Evolutionary conservation across 768 basidiomycete species (phyloP), one percentile per base, ranked within the genome.

Genomic region (Suillus hirtellus): DNA sequence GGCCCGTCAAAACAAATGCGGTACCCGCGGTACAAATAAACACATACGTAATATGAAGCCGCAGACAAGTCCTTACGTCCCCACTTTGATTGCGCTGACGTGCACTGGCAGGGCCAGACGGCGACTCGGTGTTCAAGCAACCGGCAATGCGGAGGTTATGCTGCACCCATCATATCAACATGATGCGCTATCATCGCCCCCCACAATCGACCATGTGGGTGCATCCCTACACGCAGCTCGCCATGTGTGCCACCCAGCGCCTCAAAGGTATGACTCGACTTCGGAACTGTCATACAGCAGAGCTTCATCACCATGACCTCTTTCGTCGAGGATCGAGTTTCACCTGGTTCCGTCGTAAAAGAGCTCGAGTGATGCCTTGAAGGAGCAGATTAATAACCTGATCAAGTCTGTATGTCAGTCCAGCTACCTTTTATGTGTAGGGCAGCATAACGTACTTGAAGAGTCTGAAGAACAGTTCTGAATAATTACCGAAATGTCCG

Each of bases 161-260:
- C 55, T 10, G 38, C 38, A 38, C 24, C 56, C 38, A 58, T 56
- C 55, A 58, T 17, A 27, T 40, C 38, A 40, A 11, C 24, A 6
- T 42, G 40, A 58, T 58, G 56, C 56, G 56, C 38, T 27, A 40
- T 58, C 56, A 58, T 58, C 24, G 56, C 56, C 10, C 24, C 6
- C 15, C 24, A 9, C 15, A 21, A 37, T 7, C 15, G 9, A 27
- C 38, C 56, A 58, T 42, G 38, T 58, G 38, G 55, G 11, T 19
- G 17, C 21, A 56, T 40, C 15, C 55, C 15, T 56, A 38, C 27
- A 31, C 27, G 19, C 52, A 34, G 50, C 27, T 10, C 7, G 27
- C 24, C 49, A 50, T 50, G 27, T 3, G 50, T 27, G 6, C 11
- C 50, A 53, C 55, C 38, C 17, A 58, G 24, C 38, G 12, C 38